phyloP scores from a whole-genome alignment of 1,139 yeast genomes.

The Sugiyamaella japonica region DNA sequence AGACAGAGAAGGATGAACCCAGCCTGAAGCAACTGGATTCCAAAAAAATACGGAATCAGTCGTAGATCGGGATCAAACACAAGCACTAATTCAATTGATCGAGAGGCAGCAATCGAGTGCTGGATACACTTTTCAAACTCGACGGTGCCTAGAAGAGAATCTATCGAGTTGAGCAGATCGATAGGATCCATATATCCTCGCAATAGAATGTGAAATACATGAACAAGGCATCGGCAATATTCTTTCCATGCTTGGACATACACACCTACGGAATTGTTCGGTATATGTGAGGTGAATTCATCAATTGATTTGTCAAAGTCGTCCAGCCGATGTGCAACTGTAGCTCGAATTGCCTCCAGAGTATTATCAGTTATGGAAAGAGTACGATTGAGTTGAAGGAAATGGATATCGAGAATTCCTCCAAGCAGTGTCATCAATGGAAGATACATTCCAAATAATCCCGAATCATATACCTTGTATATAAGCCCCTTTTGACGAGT shows the following conservation, averaged over 20 bases:
- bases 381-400: conserved; percentile 25
- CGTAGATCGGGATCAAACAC: conserved; percentile 36
- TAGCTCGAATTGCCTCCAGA: conserved; percentile 20
- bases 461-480: conserved; percentile 28
- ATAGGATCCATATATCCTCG: conserved; percentile 33
- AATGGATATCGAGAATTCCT: conserved; percentile 31
- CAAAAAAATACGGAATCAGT: conserved; percentile 40
- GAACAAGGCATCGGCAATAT: conserved; percentile 29
- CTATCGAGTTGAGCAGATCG: conserved; percentile 25
- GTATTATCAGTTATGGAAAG: conserved; percentile 20
- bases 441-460: conserved; percentile 33
- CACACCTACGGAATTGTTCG: conserved; percentile 12
- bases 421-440: conserved; percentile 36
- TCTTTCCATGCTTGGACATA: conserved; percentile 29
- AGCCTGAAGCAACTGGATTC: conserved; percentile 38
- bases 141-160: conserved; percentile 20
- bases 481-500: conserved; percentile 27
- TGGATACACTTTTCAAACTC: conserved; percentile 31
- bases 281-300: conserved; percentile 17
- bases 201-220: conserved; percentile 28
- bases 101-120: conserved; percentile 35
- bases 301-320: conserved; percentile 27
- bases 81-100: conserved; percentile 31
- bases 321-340: conserved; percentile 21
- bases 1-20: conserved; percentile 32